A percentile compares a stretch with the other conserved stretches of the same genome.
Conservation (phyloP, 2,329 filamentous ascomycete genomes). For the Endoconidiophora laricicola region DNA sequence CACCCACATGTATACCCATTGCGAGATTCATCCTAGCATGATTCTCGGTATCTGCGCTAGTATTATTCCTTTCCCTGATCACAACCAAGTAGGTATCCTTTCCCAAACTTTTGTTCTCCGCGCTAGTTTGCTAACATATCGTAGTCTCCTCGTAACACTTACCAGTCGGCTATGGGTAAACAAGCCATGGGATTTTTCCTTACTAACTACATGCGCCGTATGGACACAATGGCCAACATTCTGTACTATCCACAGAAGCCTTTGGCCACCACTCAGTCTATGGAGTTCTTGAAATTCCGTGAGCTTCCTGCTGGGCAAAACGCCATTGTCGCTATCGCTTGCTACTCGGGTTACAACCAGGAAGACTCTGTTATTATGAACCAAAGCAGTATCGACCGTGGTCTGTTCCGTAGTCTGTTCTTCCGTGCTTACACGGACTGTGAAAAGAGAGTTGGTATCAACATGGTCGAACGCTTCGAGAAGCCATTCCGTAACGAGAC, state of each 20-base stretch:
- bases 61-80: conserved; percentile 98
- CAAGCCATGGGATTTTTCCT: conserved; percentile 99
- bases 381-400: conserved; percentile 95
- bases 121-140: conserved; percentile 19
- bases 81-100: conserved; percentile 55
- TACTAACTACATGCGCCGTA: conserved; percentile 89
- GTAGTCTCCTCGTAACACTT: conserved; percentile 92
- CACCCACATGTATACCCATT: conserved; percentile 90
- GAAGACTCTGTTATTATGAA: conserved; percentile 99
- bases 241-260: conserved; percentile 98
- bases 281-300: conserved; percentile 98
- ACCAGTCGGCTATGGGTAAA: conserved; percentile 99
- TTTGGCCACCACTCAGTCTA: conserved; percentile 84
- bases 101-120: neutral
- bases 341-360: conserved; percentile 97
- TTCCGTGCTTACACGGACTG: conserved; percentile 95
- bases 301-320: conserved; percentile 95
- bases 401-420: conserved; percentile 92
- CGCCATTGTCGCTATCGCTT: conserved; percentile 92
- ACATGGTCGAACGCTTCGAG: conserved; percentile 85
- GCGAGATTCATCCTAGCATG: conserved; percentile 98
- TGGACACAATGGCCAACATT: conserved; percentile 99
- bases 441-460: conserved; percentile 90
- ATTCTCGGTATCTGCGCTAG: conserved; percentile 95
- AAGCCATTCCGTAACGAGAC: conserved; percentile 84